A percentile compares a stretch with the other conserved stretches of the same genome.
Evolutionary conservation across 2,329 filamentous ascomycete species (phyloP).

Genomic region (Aspergillus bombycis): DNA sequence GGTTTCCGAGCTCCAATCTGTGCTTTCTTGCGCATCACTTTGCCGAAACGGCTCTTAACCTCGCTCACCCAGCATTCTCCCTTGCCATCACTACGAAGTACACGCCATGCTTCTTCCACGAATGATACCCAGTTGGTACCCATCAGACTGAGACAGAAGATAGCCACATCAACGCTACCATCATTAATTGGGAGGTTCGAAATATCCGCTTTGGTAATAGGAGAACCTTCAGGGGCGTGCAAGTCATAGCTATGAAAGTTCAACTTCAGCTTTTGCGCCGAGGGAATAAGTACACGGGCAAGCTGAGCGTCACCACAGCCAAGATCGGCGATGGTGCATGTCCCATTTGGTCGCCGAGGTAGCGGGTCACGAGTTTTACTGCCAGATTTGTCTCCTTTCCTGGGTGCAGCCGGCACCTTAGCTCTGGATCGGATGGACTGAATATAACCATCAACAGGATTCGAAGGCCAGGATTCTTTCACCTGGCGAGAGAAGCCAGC

Average conservation of each 20-base stretch:
- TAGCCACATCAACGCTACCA: slow-evolving; percentile 77
- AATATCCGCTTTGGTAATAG: slow-evolving; percentile 88
- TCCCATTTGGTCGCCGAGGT: slow-evolving; percentile 68
- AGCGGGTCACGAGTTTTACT: slow-evolving; percentile 47
- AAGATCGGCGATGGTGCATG: slow-evolving; percentile 82
- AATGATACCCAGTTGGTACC: slow-evolving; percentile 98
- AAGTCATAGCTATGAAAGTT: slow-evolving; percentile 85
- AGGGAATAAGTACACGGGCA: slow-evolving; percentile 64
- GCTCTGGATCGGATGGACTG: slow-evolving; percentile 70
- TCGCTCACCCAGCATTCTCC: slow-evolving; percentile 95
- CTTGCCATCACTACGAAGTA: slow-evolving; percentile 80
- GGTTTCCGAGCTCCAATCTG: slow-evolving; percentile 41
- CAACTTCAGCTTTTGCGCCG: slow-evolving; percentile 69
- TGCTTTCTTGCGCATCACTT: slow-evolving; percentile 52
- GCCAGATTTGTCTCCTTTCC: slow-evolving; percentile 45
- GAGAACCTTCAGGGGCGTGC: slow-evolving; percentile 67
- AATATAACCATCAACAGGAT: slow-evolving; percentile 90
- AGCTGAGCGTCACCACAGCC: slow-evolving; percentile 92
- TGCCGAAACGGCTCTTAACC: slow-evolving; percentile 89
- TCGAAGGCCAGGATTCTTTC: slow-evolving; percentile 86
- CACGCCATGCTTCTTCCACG: slow-evolving; percentile 90
- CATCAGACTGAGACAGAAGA: slow-evolving; percentile 98
- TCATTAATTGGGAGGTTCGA: slow-evolving; percentile 76
- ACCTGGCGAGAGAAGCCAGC: slow-evolving; percentile 95
- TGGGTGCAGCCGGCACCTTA: slow-evolving; percentile 47